These are phyloP conservation scores for Primulina huaijiensis DNA, from an alignment of 257 asterid species.

Conservation along the genomic window DNA sequence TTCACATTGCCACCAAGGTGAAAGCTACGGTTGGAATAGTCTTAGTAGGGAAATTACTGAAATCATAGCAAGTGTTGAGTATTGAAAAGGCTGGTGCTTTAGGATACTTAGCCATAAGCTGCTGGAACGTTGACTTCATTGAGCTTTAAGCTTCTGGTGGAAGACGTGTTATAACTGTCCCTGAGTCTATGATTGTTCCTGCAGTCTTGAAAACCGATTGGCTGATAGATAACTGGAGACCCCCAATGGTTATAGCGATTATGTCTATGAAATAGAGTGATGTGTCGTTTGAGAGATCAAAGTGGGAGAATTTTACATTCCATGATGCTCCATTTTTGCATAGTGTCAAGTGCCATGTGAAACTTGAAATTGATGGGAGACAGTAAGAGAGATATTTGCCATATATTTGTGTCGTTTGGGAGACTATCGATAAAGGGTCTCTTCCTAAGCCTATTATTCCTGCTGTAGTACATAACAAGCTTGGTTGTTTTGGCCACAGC, in stretches of 20 bases:
- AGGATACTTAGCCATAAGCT: constrained; percentile 44
- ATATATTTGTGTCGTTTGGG: constrained; percentile 56
- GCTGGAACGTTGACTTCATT: constrained; percentile 40
- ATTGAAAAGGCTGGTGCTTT: constrained; percentile 47
- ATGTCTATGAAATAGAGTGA: constrained; percentile 51
- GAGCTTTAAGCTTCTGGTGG: constrained; percentile 52
- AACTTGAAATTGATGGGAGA: constrained; percentile 51
- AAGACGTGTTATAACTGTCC: constrained; percentile 69
- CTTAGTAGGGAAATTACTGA: constrained; percentile 34
- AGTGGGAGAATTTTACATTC: constrained; percentile 42
- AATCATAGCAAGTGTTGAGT: constrained; percentile 66
- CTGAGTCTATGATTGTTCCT: constrained; percentile 69
- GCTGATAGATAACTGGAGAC: constrained; percentile 33
- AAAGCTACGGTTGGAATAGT: constrained; percentile 46
- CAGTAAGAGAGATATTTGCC: constrained; percentile 71
- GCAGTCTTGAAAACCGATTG: constrained; percentile 40
- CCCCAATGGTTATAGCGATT: constrained; percentile 43
- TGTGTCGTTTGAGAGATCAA: constrained; percentile 27
- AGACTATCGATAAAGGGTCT: constrained; percentile 44
- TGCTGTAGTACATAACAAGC: constrained; percentile 51
- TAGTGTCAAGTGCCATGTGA: constrained; percentile 62
- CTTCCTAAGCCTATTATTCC: constrained; percentile 73
- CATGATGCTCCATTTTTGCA: constrained; percentile 35
- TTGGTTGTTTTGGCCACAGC: constrained; percentile 68
- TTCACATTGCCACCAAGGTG: constrained; percentile 46